Base-by-base conservation (phyloP, 2,329 filamentous ascomycete species). In the Neospermospora avenae region DNA sequence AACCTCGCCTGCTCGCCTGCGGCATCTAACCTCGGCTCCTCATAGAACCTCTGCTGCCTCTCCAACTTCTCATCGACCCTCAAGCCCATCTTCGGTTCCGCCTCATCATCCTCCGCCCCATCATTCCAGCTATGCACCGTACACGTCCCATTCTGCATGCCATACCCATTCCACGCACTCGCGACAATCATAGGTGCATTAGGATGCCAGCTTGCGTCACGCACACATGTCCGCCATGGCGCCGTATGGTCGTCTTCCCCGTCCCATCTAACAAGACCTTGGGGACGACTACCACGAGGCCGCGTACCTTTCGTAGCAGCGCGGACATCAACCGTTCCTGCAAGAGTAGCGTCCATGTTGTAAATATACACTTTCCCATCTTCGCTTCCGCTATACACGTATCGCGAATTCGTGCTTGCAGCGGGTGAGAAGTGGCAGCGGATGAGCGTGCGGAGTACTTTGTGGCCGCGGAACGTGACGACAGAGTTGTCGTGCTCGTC, bases 341-440 rank as follows among this genome's bases (percentile, higher is more conserved):
- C 91, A 11, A 90, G 71, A 0, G 92, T 97, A 34, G 91, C 93
- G 71, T 99, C 93, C 75, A 98, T 78, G 71, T 98, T 98, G 82
- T 90, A 99, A 44, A 98, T 84, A 68, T 92, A 93, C 0, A 97
- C 89, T 61, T 89, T 89, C 52, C 95, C 95, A 67, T 97, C 91
- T 65, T 91, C 86, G 68, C 90, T 96, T 22, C 95, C 95, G 20
- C 88, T 90, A 76, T 97, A 98, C 22, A 99, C 92, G 71, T 97
- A 98, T 68, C 91, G 83, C 8, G 90, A 92, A 72, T 97, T 90
- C 1, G 91, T 93, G 71, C 90, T 93, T 11, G 83, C 85, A 0
- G 91, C 86, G 0, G 95, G 95, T 34, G 90, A 95, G 76, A 99
- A 99, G 75, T 98, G 93, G 70, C 95, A 98, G 62, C 95, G 83